Conservation (phyloP, 345 rosid genomes). For the Crucihimalaya himalaica region DNA sequence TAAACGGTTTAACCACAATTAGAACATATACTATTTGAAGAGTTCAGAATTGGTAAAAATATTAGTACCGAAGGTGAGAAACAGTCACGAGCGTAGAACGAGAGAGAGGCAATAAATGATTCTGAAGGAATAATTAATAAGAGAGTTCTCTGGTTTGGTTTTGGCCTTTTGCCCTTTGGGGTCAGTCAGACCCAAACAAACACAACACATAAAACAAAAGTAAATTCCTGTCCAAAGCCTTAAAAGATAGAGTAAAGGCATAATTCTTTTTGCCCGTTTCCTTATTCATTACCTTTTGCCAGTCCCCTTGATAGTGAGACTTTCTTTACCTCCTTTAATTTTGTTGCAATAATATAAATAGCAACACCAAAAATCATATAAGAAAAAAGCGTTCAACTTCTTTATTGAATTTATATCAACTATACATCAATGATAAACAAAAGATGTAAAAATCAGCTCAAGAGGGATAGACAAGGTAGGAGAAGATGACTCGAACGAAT, state of each 20-base stretch:
- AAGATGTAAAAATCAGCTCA: constrained; percentile 59
- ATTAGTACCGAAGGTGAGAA: constrained; percentile 30
- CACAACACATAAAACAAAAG: constrained; percentile 44
- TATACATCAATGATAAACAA: constrained; percentile 6
- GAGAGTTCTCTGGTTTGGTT: constrained; percentile 28
- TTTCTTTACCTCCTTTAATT: constrained; percentile 13
- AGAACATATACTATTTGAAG: not conserved
- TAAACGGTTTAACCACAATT: not conserved
- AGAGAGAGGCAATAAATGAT: constrained; percentile 24
- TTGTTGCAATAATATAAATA: constrained; percentile 20
- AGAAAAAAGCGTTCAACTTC: not conserved
- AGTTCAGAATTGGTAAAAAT: not conserved
- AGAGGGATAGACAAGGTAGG: constrained; percentile 95
- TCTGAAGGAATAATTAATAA: constrained; percentile 38
- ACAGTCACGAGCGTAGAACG: constrained; percentile 32
- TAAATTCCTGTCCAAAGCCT: constrained; percentile 37
- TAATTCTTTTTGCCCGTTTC: constrained; percentile 47
- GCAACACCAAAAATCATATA: not conserved
- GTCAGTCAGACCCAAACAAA: constrained; percentile 42
- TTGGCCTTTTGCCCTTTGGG: constrained; percentile 30
- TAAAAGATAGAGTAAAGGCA: constrained; percentile 37
- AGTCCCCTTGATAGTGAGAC: constrained; percentile 36
- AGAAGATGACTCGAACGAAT: constrained; percentile 62
- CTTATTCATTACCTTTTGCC: constrained; percentile 39
- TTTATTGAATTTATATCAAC: constrained; percentile 25